Conservation (phyloP, 768 basidiomycete genomes). For the Tylopilus cervinicoccineus region DNA sequence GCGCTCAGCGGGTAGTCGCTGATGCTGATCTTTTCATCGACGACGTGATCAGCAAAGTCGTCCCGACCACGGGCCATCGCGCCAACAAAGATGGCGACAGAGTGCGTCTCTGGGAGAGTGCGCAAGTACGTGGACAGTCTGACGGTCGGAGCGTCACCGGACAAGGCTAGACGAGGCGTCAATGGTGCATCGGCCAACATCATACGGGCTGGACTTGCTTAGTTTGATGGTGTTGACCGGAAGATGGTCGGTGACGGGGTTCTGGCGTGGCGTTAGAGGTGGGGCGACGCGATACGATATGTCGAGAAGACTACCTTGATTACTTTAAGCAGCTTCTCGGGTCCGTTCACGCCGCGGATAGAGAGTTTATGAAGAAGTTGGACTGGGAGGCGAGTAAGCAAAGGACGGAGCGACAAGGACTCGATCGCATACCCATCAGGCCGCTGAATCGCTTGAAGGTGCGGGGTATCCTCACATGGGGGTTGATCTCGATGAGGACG, state of each 20-base stretch:
- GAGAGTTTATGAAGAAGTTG: slow-evolving; percentile 95
- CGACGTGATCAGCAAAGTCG: slow-evolving; percentile 92
- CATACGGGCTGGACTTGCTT: slow-evolving; percentile 51
- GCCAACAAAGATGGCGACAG: slow-evolving; percentile 92
- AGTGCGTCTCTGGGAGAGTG: slow-evolving; percentile 82
- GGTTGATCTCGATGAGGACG: slow-evolving; percentile 97
- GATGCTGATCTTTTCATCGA: slow-evolving; percentile 96
- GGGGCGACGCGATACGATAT: background rate
- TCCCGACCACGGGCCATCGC: slow-evolving; percentile 97
- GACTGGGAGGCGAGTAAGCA: slow-evolving; percentile 44
- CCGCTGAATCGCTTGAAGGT: slow-evolving; percentile 99
- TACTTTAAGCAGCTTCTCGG: slow-evolving; percentile 95
- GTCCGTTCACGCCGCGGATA: slow-evolving; percentile 93
- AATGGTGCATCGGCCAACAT: slow-evolving; percentile 1
- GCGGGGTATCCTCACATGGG: slow-evolving; percentile 93
- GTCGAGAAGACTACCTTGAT: slow-evolving; percentile 64
- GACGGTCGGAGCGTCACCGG: slow-evolving; percentile 83
- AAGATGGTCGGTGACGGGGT: slow-evolving; percentile 91
- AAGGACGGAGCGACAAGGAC: background rate
- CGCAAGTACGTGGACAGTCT: slow-evolving; percentile 81
- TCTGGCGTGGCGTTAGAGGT: slow-evolving; percentile 42
- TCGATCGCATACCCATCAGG: slow-evolving; percentile 75
- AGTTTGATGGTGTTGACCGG: slow-evolving; percentile 95
- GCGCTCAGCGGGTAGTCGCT: slow-evolving; percentile 92
- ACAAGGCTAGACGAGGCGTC: slow-evolving; percentile 57